Percentiles rank a stretch among this genome's conserved stretches.
Evolutionary conservation across 305 asterid species (phyloP).

Genomic region (Andrographis paniculata): DNA sequence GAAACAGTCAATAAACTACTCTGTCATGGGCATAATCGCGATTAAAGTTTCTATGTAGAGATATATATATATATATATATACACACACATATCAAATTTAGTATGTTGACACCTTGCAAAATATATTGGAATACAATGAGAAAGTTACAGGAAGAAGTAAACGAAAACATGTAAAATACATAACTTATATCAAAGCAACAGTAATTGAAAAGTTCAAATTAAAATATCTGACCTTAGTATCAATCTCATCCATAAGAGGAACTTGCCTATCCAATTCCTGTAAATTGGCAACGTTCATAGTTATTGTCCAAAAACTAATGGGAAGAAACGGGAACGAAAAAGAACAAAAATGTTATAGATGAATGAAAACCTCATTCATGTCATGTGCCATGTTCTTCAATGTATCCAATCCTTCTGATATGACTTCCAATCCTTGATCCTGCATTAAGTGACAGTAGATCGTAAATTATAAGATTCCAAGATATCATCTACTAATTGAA

Average conservation of each 20-base stretch:
- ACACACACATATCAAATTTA: background rate
- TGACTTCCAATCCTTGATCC: conserved; percentile 75
- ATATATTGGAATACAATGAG: background rate
- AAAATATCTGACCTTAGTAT: conserved; percentile 56
- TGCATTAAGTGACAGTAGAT: conserved; percentile 15
- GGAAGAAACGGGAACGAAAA: conserved; percentile 16
- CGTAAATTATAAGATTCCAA: background rate
- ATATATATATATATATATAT: too few species aligned
- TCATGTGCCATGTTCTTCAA: conserved; percentile 82
- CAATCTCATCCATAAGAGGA: conserved; percentile 96
- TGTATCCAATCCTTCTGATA: conserved; percentile 56
- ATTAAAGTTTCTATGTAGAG: background rate
- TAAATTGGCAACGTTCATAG: conserved; percentile 17
- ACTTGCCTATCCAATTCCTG: conserved; percentile 96
- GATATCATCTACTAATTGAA: conserved; percentile 5
- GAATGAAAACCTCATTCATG: conserved; percentile 82
- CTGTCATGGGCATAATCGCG: background rate
- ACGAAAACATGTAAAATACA: conserved; percentile 1
- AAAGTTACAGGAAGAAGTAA: background rate
- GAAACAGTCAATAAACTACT: background rate
- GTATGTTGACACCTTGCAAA: background rate
- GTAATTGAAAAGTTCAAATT: conserved; percentile 9
- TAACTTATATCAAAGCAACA: conserved; percentile 5
- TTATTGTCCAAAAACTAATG: conserved; percentile 7
- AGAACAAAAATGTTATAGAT: conserved; percentile 4